A percentile compares a stretch with the other conserved stretches of the same genome.
Evolutionary conservation across 306 rosid genomes (phyloP).

Genomic region (Crotalaria pallida): DNA sequence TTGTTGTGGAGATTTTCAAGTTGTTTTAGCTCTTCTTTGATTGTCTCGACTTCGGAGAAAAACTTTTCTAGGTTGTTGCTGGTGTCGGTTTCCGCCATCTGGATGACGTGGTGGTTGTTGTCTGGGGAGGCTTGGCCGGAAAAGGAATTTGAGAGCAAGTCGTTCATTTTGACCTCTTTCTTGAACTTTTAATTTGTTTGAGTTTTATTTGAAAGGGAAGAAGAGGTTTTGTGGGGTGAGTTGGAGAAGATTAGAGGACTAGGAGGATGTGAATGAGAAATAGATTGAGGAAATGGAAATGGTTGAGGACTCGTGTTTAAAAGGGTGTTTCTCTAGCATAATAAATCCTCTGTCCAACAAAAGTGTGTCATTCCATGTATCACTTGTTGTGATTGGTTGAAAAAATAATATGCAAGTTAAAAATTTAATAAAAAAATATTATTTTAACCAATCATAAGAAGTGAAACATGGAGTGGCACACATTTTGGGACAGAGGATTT

Average conservation of each 20-base stretch:
- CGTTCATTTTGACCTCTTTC: slow-evolving; percentile 43
- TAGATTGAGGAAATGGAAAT: not conserved
- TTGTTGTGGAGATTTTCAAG: slow-evolving; percentile 46
- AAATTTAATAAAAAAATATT: too few species aligned
- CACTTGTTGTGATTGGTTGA: too few species aligned
- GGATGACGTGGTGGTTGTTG: slow-evolving; percentile 39
- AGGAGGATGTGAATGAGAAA: not conserved
- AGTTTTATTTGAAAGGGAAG: not conserved
- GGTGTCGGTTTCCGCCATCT: slow-evolving; percentile 36
- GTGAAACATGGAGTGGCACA: too few species aligned
- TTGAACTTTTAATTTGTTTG: too few species aligned
- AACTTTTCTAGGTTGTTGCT: slow-evolving; percentile 53
- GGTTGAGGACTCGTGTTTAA: not conserved
- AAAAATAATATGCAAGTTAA: too few species aligned
- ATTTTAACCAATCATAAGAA: too few species aligned
- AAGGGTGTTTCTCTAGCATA: not conserved
- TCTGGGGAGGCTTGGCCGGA: slow-evolving; percentile 38
- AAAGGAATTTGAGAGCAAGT: slow-evolving; percentile 55
- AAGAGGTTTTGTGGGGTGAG: too few species aligned
- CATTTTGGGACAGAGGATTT: too few species aligned
- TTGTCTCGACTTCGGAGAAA: slow-evolving; percentile 60
- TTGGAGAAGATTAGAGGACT: too few species aligned
- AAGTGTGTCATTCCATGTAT: too few species aligned
- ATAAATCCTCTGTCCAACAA: too few species aligned
- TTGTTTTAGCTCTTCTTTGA: slow-evolving; percentile 74